phyloP scores from a whole-genome alignment of 805 yeast genomes.

The Candida tammaniensis region DNA sequence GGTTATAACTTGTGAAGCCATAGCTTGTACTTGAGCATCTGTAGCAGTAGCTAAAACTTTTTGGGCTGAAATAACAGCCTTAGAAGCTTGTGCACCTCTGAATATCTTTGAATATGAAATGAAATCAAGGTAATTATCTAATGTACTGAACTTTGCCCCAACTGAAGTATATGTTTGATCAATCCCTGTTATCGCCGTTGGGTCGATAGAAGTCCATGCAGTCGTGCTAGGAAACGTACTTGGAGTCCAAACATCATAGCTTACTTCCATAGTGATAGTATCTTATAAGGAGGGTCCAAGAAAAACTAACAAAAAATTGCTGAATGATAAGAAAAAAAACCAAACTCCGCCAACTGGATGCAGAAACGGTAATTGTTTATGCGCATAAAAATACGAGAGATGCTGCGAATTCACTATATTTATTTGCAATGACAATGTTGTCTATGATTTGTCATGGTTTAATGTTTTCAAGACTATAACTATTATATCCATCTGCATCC shows the following conservation, averaged over 20 bases:
- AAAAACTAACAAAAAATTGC: too few species aligned
- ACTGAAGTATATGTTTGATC: slow-evolving; percentile 7
- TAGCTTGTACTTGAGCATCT: slow-evolving; percentile 18
- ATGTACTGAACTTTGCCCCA: slow-evolving; percentile 1
- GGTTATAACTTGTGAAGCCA: slow-evolving; percentile 32
- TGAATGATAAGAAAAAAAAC: too few species aligned
- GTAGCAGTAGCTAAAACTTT: slow-evolving; percentile 41
- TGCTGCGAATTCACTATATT: too few species aligned
- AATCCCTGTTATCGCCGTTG: slow-evolving; percentile 10
- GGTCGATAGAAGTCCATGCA: slow-evolving; percentile 13
- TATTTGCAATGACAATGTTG: too few species aligned
- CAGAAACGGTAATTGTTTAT: too few species aligned
- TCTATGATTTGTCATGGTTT: too few species aligned
- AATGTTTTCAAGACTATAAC: too few species aligned
- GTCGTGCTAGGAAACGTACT: slow-evolving; percentile 7
- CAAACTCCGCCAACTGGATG: too few species aligned
- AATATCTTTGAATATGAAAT: slow-evolving; percentile 20
- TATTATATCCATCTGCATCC: too few species aligned
- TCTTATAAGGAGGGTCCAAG: too few species aligned
- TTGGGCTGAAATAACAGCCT: slow-evolving; percentile 33
- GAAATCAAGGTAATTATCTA: slow-evolving; percentile 12
- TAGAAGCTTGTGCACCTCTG: slow-evolving; percentile 37
- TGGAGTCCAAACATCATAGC: slow-evolving; percentile 11
- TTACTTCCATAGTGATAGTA: slow-evolving; percentile 1
- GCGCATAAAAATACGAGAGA: too few species aligned